Evolutionary conservation across 1,284 basidiomycete genomes (phyloP).

Genomic region (Termitomyces sp.): DNA sequence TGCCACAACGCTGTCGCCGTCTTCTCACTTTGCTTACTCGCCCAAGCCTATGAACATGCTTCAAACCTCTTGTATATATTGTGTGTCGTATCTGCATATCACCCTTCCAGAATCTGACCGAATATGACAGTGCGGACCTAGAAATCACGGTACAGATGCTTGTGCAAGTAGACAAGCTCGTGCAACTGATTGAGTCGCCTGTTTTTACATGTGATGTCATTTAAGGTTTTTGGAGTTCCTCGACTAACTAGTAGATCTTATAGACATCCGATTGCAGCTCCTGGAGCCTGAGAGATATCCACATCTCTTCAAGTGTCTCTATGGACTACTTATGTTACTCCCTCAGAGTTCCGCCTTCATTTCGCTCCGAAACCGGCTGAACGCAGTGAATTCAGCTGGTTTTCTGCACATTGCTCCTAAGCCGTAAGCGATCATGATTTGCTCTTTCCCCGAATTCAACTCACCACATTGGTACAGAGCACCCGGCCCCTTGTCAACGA

Average conservation of each 20-base stretch:
- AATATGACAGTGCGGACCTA: slow-evolving; percentile 77
- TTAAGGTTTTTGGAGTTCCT: slow-evolving; percentile 1
- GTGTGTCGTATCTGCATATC: slow-evolving; percentile 40
- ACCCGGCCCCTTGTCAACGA: slow-evolving; percentile 37
- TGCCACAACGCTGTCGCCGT: slow-evolving; percentile 98
- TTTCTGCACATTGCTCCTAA: slow-evolving; percentile 86
- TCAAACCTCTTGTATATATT: slow-evolving; percentile 97
- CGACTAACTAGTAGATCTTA: slow-evolving; percentile 4
- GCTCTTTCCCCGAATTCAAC: background rate
- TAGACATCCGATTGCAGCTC: slow-evolving; percentile 93
- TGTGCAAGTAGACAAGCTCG: slow-evolving; percentile 97
- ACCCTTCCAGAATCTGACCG: slow-evolving; percentile 4
- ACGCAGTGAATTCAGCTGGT: slow-evolving; percentile 92
- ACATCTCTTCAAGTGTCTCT: slow-evolving; percentile 95
- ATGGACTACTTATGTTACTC: slow-evolving; percentile 95
- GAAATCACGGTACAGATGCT: slow-evolving; percentile 94
- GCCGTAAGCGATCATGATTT: slow-evolving; percentile 43
- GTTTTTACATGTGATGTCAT: slow-evolving; percentile 85
- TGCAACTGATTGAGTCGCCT: slow-evolving; percentile 96
- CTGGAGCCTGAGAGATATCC: slow-evolving; percentile 97
- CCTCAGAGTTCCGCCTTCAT: slow-evolving; percentile 97
- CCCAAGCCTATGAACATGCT: slow-evolving; percentile 98
- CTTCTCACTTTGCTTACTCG: slow-evolving; percentile 92
- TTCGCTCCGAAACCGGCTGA: slow-evolving; percentile 89
- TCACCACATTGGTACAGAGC: slow-evolving; percentile 17